Percentiles rank a stretch among this genome's conserved stretches.
phyloP scores from a whole-genome alignment of 2,329 filamentous ascomycete genomes.

The Diaporthe eres region DNA sequence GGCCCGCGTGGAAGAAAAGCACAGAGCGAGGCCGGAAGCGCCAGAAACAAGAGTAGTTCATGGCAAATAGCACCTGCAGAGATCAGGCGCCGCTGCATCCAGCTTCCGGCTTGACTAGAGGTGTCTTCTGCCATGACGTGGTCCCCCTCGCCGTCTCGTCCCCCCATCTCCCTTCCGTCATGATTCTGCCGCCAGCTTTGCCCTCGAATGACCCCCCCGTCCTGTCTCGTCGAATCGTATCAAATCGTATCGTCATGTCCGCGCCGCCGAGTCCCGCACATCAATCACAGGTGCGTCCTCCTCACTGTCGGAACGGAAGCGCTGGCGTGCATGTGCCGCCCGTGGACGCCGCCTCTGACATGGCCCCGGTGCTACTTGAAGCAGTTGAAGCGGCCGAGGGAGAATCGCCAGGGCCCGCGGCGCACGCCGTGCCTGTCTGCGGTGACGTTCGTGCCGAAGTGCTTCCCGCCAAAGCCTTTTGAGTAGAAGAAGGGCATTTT shows the following conservation, averaged over 20 bases:
- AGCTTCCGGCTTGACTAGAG: not conserved
- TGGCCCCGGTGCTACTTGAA: slow-evolving; percentile 54
- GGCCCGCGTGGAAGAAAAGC: too few species aligned
- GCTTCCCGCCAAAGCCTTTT: slow-evolving; percentile 62
- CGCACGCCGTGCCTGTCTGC: slow-evolving; percentile 62
- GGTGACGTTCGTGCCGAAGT: slow-evolving; percentile 65
- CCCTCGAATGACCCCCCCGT: not conserved
- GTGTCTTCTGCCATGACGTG: not conserved
- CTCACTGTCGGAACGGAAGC: not conserved
- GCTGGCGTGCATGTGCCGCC: not conserved
- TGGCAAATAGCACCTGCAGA: not conserved
- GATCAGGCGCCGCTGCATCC: not conserved
- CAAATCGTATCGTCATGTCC: not conserved
- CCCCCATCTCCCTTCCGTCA: too few species aligned
- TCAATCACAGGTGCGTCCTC: too few species aligned
- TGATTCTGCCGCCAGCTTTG: too few species aligned
- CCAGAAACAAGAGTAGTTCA: not conserved
- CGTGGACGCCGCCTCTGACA: slow-evolving; percentile 1
- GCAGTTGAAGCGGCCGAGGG: slow-evolving; percentile 65
- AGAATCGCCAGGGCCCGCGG: slow-evolving; percentile 66
- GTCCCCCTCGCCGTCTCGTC: too few species aligned
- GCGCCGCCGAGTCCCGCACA: too few species aligned
- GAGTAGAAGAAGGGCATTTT: slow-evolving; percentile 63
- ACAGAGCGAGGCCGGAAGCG: too few species aligned
- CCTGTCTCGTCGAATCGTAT: not conserved